Evolutionary conservation across 2,329 filamentous ascomycete genomes (phyloP).

Genomic region (Trichoderma gracile): DNA sequence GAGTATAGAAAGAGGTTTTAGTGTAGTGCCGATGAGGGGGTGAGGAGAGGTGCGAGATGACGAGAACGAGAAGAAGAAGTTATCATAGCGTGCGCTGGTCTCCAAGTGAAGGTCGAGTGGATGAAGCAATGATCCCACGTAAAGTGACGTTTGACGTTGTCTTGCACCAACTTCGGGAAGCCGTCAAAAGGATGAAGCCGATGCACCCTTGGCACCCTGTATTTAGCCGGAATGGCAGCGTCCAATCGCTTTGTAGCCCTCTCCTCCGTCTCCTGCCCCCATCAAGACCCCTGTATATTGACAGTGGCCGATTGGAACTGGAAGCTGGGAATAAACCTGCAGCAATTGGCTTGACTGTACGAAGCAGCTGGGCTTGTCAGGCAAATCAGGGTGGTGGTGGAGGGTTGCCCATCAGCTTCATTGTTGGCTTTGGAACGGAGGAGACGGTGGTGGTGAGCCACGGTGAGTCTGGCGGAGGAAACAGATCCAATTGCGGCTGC

Average conservation of each 20-base stretch:
- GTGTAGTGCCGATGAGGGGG: not conserved
- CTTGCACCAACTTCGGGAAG: not conserved
- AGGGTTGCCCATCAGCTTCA: constrained; percentile 23
- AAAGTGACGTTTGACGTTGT: not conserved
- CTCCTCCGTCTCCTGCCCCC: not conserved
- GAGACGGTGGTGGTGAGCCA: no score
- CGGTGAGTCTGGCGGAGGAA: no score
- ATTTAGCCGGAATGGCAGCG: constrained; percentile 11
- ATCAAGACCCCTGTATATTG: not conserved
- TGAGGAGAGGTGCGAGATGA: constrained; percentile 1
- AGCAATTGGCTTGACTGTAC: constrained; percentile 4
- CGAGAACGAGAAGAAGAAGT: constrained; percentile 17
- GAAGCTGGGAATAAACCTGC: constrained; percentile 16
- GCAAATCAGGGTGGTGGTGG: not conserved
- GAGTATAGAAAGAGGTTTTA: not conserved
- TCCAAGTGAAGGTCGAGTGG: not conserved
- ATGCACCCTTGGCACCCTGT: no score
- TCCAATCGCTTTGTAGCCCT: no score
- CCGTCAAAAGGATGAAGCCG: not conserved
- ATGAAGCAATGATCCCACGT: not conserved
- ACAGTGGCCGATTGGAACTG: constrained; percentile 3
- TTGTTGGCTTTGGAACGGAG: not conserved
- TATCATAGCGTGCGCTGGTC: constrained; percentile 2
- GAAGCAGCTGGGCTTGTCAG: no score
- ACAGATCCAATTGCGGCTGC: no score